These are phyloP conservation scores for Yarrowia sp. DNA, from an alignment of 805 yeast genomes.

Conservation along the genomic window DNA sequence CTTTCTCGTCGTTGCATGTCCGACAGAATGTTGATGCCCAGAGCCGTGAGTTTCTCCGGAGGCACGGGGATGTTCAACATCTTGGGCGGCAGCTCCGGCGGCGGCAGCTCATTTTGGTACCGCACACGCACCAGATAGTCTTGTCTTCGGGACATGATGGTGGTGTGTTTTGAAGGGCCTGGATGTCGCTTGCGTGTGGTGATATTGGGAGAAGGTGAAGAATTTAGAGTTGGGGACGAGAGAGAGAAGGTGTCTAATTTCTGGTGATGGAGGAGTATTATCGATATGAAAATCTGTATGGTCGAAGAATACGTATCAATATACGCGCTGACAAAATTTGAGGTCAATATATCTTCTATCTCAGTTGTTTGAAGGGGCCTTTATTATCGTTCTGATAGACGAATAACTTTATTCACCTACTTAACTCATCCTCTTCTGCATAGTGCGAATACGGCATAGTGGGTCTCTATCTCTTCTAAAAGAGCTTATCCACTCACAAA, in stretches of 20 bases:
- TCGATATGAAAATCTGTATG: no score
- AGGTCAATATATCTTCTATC: no score
- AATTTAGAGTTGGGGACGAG: neutral
- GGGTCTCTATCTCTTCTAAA: no score
- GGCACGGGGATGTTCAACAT: constrained; percentile 63
- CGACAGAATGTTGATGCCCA: constrained; percentile 61
- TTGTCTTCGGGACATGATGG: constrained; percentile 48
- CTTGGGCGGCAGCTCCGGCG: constrained; percentile 92
- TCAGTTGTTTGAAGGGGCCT: no score
- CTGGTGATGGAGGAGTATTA: neutral
- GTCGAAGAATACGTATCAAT: no score
- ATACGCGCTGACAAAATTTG: no score
- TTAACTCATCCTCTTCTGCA: neutral
- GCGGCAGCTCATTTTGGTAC: constrained; percentile 86
- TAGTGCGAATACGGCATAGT: no score
- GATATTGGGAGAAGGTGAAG: constrained; percentile 19
- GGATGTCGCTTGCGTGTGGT: neutral
- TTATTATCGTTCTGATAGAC: no score
- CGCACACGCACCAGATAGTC: constrained; percentile 71
- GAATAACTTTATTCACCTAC: no score
- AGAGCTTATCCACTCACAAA: no score
- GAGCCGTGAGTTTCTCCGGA: constrained; percentile 57
- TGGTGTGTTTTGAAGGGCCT: neutral
- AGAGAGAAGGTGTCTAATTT: no score
- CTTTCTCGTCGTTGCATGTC: constrained; percentile 78